Evolutionary conservation across 1,139 yeast species (phyloP).

Genomic region (Geotrichum reessii): DNA sequence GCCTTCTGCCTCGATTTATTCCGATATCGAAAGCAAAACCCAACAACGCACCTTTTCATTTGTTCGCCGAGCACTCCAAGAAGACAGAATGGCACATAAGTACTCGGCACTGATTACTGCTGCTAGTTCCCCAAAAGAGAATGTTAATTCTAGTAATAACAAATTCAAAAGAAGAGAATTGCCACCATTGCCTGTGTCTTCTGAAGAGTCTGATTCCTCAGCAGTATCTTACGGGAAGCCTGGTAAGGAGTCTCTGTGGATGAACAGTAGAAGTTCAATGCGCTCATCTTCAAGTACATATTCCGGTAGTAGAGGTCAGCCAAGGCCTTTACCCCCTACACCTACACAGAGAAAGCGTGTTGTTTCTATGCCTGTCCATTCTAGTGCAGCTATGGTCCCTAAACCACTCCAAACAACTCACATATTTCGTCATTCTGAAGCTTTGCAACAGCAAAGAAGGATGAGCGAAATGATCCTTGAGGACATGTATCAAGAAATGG

Average conservation of each 20-base stretch:
- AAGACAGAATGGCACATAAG: constrained; percentile 19
- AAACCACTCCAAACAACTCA: neutral
- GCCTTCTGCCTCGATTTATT: neutral
- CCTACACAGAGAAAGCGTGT: constrained; percentile 2
- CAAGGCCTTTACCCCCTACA: constrained; percentile 15
- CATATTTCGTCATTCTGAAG: neutral
- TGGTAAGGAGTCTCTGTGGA: constrained; percentile 5
- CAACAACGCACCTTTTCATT: constrained; percentile 14
- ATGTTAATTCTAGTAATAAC: neutral
- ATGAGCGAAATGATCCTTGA: constrained; percentile 27
- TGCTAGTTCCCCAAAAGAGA: neutral
- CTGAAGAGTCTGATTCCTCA: constrained; percentile 1
- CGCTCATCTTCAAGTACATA: neutral
- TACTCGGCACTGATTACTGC: constrained; percentile 19
- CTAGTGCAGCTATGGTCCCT: neutral
- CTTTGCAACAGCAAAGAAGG: constrained; percentile 20
- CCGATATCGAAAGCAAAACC: neutral
- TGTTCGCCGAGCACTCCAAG: constrained; percentile 19
- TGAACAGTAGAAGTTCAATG: neutral
- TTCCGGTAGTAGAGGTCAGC: neutral
- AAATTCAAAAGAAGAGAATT: neutral
- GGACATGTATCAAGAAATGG: constrained; percentile 30
- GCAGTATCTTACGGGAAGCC: neutral
- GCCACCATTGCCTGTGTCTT: neutral
- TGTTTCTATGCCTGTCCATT: neutral